These are phyloP conservation scores for Gastrodia elata DNA, from an alignment of 106 monocot species.

Conservation along the genomic window DNA sequence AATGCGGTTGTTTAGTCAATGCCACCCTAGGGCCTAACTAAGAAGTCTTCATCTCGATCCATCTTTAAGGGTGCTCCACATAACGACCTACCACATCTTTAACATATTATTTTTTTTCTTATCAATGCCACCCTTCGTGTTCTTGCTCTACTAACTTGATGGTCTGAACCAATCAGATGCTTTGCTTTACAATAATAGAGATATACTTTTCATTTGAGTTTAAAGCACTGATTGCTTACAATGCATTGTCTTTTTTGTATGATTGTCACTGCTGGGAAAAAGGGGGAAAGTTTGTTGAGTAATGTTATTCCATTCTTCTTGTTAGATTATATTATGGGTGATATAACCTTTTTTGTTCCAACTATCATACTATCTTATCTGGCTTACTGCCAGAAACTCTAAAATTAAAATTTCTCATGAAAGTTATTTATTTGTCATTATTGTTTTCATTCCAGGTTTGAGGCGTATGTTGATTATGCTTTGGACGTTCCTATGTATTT, in stretches of 20 bases:
- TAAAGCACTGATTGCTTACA: neutral
- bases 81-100: no score
- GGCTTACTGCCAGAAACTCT: neutral
- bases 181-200: no score
- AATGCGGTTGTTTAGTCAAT: no score
- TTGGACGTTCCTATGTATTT: slow-evolving; percentile 98
- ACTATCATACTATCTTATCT: neutral
- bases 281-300: neutral
- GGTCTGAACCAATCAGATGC: no score
- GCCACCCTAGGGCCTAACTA: no score
- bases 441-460: slow-evolving; percentile 56
- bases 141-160: no score
- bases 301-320: neutral
- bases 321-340: neutral
- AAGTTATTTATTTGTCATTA: neutral
- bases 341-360: neutral
- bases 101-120: no score
- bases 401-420: neutral
- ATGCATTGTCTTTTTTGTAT: neutral
- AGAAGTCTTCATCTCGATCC: no score
- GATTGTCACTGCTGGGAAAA: neutral
- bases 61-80: no score
- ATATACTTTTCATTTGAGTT: neutral
- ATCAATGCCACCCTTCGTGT: no score
- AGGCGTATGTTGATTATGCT: slow-evolving; percentile 93